A percentile compares a stretch with the other conserved stretches of the same genome.
Evolutionary conservation across 306 rosid genomes (phyloP).

Genomic region (Abrus precatorius): DNA sequence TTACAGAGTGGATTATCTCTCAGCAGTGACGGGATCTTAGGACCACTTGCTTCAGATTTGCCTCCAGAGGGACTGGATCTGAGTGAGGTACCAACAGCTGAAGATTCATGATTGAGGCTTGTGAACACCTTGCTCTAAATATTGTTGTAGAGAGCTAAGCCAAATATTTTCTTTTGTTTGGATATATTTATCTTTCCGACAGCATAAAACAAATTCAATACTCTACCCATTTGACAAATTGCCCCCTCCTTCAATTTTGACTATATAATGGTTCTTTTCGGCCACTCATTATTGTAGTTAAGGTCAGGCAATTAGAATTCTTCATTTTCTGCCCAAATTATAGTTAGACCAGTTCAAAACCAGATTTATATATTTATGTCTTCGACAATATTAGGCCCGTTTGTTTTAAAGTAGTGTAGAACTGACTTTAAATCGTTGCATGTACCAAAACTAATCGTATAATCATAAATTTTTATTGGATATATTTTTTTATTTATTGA

Average conservation of each 20-base stretch:
- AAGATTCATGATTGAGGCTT: conserved; percentile 48
- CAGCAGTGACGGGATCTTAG: conserved; percentile 79
- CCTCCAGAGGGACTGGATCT: conserved; percentile 88
- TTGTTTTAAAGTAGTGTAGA: too few species aligned
- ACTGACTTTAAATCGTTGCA: too few species aligned
- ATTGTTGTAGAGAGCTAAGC: conserved; percentile 42
- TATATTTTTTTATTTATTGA: too few species aligned
- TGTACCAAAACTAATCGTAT: too few species aligned
- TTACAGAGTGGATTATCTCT: conserved; percentile 89
- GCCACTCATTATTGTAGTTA: conserved; percentile 1
- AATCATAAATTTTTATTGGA: too few species aligned
- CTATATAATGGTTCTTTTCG: conserved; percentile 1
- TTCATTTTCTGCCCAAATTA: background rate
- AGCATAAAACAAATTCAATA: conserved; percentile 8
- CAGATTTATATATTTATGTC: background rate
- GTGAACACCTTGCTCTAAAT: conserved; percentile 9
- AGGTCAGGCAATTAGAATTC: conserved; percentile 21
- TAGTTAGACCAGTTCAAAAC: background rate
- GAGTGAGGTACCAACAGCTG: conserved; percentile 70
- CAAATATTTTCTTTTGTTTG: conserved; percentile 30
- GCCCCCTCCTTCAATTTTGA: background rate
- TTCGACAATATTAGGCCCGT: background rate
- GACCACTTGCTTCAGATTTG: conserved; percentile 77
- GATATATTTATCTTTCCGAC: conserved; percentile 29
- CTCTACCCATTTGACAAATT: conserved; percentile 15